A percentile compares a stretch with the other conserved stretches of the same genome.
Evolutionary conservation across 2,329 filamentous ascomycete species (phyloP).

Genomic region (Aspergillus sojae): DNA sequence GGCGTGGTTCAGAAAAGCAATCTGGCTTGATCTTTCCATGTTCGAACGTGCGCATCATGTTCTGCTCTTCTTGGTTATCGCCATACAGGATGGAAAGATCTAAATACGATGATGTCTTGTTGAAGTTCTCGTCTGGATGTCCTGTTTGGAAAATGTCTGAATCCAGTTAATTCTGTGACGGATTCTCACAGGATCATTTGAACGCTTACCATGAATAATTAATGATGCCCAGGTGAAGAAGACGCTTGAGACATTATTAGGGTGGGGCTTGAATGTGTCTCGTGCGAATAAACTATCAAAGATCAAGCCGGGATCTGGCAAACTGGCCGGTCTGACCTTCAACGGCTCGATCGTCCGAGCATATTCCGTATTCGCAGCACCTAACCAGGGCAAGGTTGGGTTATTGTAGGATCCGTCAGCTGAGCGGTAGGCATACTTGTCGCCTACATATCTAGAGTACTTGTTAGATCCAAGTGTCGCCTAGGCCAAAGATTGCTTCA

Average conservation of each 20-base stretch:
- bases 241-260: slow-evolving; percentile 72
- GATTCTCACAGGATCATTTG: neutral
- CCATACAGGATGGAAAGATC: slow-evolving; percentile 74
- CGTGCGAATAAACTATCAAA: slow-evolving; percentile 50
- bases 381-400: slow-evolving; percentile 65
- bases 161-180: neutral
- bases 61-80: slow-evolving; percentile 55
- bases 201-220: slow-evolving; percentile 65
- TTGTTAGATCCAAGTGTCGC: neutral
- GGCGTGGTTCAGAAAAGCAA: slow-evolving; percentile 69
- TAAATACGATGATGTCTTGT: slow-evolving; percentile 71
- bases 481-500: neutral
- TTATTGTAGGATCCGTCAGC: slow-evolving; percentile 76
- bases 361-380: slow-evolving; percentile 69
- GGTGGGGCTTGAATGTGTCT: slow-evolving; percentile 54
- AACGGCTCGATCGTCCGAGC: slow-evolving; percentile 65
- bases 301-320: slow-evolving; percentile 65
- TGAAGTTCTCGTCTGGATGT: slow-evolving; percentile 55
- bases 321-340: slow-evolving; percentile 52
- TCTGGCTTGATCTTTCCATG: slow-evolving; percentile 74
- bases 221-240: slow-evolving; percentile 76
- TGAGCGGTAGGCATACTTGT: slow-evolving; percentile 66
- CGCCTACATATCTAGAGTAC: slow-evolving; percentile 44
- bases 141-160: slow-evolving; percentile 70
- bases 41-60: slow-evolving; percentile 62